phyloP scores from a whole-genome alignment of 2,329 filamentous ascomycete species.

The Aspergillus caelatus region DNA sequence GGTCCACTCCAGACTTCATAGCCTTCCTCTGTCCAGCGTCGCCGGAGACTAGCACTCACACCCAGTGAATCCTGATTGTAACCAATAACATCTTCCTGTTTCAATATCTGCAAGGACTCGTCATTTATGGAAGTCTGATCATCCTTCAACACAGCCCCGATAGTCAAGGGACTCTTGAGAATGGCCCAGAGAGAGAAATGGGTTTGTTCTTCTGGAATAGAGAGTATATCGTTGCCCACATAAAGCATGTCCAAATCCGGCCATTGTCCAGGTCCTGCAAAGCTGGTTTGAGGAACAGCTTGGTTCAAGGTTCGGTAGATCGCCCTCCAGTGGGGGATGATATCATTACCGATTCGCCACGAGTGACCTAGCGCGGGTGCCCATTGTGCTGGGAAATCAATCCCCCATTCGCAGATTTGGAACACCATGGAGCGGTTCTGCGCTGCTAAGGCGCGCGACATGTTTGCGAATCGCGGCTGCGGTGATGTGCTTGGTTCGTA shows the following conservation, averaged over 20 bases:
- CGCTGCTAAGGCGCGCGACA: constrained; percentile 47
- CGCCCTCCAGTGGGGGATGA: constrained; percentile 54
- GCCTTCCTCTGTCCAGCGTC: constrained; percentile 52
- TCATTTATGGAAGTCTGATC: constrained; percentile 36
- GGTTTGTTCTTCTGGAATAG: constrained; percentile 52
- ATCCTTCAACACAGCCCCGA: constrained; percentile 50
- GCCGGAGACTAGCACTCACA: constrained; percentile 54
- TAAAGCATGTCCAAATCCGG: constrained; percentile 59
- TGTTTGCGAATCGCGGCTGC: constrained; percentile 49
- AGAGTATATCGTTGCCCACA: constrained; percentile 52
- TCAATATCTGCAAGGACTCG: constrained; percentile 48
- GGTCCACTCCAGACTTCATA: constrained; percentile 58
- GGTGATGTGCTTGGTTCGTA: constrained; percentile 44
- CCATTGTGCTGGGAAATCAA: constrained; percentile 54
- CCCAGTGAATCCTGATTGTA: constrained; percentile 62
- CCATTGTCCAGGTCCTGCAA: constrained; percentile 52
- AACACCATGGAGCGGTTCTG: constrained; percentile 51
- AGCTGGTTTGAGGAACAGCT: constrained; percentile 50
- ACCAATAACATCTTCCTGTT: constrained; percentile 58
- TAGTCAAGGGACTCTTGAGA: constrained; percentile 54
- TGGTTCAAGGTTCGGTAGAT: constrained; percentile 59
- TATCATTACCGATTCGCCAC: constrained; percentile 59
- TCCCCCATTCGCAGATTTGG: constrained; percentile 58
- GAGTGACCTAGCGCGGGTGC: constrained; percentile 51
- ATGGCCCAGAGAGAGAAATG: constrained; percentile 59